These are phyloP conservation scores for Euphorbia pulcherrima DNA, from an alignment of 345 rosid species.

Conservation along the genomic window DNA sequence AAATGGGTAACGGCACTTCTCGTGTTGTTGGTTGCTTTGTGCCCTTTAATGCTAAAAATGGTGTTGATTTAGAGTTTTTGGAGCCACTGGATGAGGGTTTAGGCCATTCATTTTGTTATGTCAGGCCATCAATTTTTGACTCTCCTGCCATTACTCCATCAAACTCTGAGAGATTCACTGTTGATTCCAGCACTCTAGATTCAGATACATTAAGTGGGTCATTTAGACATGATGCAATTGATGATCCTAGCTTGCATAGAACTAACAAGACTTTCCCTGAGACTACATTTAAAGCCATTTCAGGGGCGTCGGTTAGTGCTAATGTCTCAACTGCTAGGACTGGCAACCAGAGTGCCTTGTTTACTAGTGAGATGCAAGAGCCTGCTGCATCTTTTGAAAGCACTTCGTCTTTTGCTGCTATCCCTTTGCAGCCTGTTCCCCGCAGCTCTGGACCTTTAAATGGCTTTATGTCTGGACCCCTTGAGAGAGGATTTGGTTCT, in stretches of 20 bases:
- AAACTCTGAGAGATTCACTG: slow-evolving; percentile 89
- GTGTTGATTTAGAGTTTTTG: slow-evolving; percentile 74
- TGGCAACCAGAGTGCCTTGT: slow-evolving; percentile 67
- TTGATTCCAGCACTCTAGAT: slow-evolving; percentile 92
- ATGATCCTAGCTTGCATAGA: slow-evolving; percentile 60
- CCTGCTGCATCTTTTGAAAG: slow-evolving; percentile 97
- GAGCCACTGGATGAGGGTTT: slow-evolving; percentile 91
- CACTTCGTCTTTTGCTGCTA: slow-evolving; percentile 86
- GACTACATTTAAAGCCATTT: slow-evolving; percentile 87
- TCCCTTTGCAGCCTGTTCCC: slow-evolving; percentile 88
- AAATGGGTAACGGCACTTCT: slow-evolving; percentile 94
- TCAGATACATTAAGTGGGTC: slow-evolving; percentile 85
- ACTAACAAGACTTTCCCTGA: slow-evolving; percentile 61
- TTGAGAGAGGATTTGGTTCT: slow-evolving; percentile 84
- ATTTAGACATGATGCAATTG: slow-evolving; percentile 67
- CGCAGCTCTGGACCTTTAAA: slow-evolving; percentile 86
- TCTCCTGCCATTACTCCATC: slow-evolving; percentile 90
- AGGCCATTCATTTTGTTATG: slow-evolving; percentile 97
- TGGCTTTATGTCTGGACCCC: slow-evolving; percentile 90
- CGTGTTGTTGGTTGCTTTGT: slow-evolving; percentile 91
- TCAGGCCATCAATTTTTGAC: slow-evolving; percentile 75
- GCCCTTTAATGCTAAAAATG: slow-evolving; percentile 69
- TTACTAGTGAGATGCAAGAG: slow-evolving; percentile 64
- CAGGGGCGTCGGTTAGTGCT: slow-evolving; percentile 97
- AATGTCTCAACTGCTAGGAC: slow-evolving; percentile 95